Base-by-base conservation (phyloP, 2,329 filamentous ascomycete genomes). In the Clarireedia hainanense region DNA sequence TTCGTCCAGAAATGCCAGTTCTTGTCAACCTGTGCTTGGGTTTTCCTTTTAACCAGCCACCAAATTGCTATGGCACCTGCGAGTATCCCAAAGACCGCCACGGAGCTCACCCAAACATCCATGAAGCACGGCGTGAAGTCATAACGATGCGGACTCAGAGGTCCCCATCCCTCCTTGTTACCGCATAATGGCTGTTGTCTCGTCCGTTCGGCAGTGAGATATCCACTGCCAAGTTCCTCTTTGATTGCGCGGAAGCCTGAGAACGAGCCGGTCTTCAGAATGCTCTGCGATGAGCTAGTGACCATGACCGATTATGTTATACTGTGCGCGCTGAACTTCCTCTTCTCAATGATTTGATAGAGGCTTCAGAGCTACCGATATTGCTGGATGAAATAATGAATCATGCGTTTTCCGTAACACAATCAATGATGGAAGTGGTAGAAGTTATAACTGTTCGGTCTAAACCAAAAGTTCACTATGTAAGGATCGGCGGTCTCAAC, bases 41-140 rank as follows among this genome's bases (percentile, higher is more conserved):
- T 79, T 67, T 84, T 86, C 72, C 82, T 88, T 63, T 78, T 83
- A 55, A 91, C 70, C 52, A 97, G 76, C 76, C 89, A 89, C 83
- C 86, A 92, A 43, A 95, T 74, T 30, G 92, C 90, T 47, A 84
- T 78, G 6, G 84, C 78, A 57, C 94, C 94, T 60, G 86, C 79
- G 24, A 96, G 55, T 24, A 96, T 76, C 15, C 92, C 91, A 74
- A 86, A 95, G 14, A 78, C 78, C 7, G 89, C 89, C 27, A 96
- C 88, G 1, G 79, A 74, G 36, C 88, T 83, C 57, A 97, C 82
- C 83, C 89, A 91, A 23, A 95, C 82, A 70, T 99, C 95, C 66
- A 97, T 84, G 69, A 99, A 99, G 76, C 94, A 99, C 42, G 94
- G 92, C 15, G 94, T 97, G 67, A 99, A 91, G 74, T 99, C 94